Conservation (phyloP, 2,329 filamentous ascomycete genomes). For the Aspergillus luchuensis region DNA sequence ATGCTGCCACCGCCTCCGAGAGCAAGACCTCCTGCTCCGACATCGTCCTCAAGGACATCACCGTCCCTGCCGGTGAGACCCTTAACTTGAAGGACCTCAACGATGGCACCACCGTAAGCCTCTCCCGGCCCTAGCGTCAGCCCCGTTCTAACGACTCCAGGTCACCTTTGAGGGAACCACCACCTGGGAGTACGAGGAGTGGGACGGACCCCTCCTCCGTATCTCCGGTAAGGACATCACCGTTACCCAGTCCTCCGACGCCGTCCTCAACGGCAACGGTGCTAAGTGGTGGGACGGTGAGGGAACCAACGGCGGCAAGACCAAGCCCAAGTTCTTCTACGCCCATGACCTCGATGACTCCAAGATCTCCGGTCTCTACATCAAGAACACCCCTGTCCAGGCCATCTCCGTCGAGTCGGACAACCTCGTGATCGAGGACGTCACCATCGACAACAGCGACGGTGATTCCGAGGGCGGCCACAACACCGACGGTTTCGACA, state of each 20-base stretch:
- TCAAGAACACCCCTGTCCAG: constrained; percentile 44
- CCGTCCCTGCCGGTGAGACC: constrained; percentile 6
- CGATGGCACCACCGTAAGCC: constrained; percentile 50
- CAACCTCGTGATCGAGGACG: constrained; percentile 52
- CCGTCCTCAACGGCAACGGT: constrained; percentile 59
- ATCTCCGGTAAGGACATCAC: constrained; percentile 60
- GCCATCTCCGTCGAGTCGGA: constrained; percentile 49
- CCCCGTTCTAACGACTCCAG: constrained; percentile 19
- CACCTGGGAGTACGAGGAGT: constrained; percentile 66
- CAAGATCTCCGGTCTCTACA: constrained; percentile 35
- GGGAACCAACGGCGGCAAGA: constrained; percentile 63
- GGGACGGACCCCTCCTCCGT: constrained; percentile 64
- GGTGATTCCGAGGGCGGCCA: constrained; percentile 51
- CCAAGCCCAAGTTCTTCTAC: constrained; percentile 67
- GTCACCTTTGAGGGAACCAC: constrained; percentile 67
- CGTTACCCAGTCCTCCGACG: constrained; percentile 55
- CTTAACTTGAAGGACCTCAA: constrained; percentile 16
- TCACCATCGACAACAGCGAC: constrained; percentile 61
- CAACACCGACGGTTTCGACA: constrained; percentile 56
- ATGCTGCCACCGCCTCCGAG: constrained; percentile 6
- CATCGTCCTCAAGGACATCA: constrained; percentile 10
- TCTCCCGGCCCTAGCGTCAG: constrained; percentile 5
- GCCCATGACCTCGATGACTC: constrained; percentile 41
- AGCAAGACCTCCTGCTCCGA: constrained; percentile 5
- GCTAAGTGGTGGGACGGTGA: constrained; percentile 62